Percentiles rank a stretch among this genome's conserved stretches.
These are phyloP conservation scores for Paecilomyces niveus DNA, from an alignment of 2,329 filamentous ascomycete species.

Conservation along the genomic window DNA sequence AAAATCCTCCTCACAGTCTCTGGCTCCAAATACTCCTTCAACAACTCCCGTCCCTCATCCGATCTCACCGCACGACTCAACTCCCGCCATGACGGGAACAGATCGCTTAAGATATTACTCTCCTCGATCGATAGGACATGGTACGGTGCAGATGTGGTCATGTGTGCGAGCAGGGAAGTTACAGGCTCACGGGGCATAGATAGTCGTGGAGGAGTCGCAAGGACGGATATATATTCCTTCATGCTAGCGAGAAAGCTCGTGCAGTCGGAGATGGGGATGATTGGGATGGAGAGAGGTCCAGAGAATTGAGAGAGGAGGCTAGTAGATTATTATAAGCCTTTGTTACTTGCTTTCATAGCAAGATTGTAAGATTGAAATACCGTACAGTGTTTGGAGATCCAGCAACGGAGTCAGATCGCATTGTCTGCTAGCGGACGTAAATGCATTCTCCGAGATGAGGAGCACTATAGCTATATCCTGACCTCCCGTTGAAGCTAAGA, in stretches of 20 bases:
- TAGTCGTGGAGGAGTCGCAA: conserved; percentile 18
- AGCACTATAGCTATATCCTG: conserved; percentile 13
- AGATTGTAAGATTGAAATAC: too few species aligned
- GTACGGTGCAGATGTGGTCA: conserved; percentile 9
- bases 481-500: conserved; percentile 3
- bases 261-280: conserved; percentile 26
- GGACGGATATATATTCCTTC: conserved; percentile 26
- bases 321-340: conserved; percentile 6
- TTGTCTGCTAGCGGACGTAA: conserved; percentile 11
- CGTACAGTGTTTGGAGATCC: conserved; percentile 19
- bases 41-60: conserved; percentile 11
- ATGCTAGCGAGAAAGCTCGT: conserved; percentile 13
- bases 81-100: conserved; percentile 17
- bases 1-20: conserved; percentile 21
- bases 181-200: conserved; percentile 7
- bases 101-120: conserved; percentile 23
- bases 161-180: conserved; percentile 14
- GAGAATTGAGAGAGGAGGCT: background rate
- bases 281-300: conserved; percentile 9
- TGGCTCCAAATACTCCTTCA: conserved; percentile 27
- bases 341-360: background rate
- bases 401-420: conserved; percentile 13
- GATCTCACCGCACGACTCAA: conserved; percentile 13
- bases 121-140: conserved; percentile 20
- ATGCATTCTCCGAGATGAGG: conserved; percentile 16